phyloP scores from a whole-genome alignment of 2,329 filamentous ascomycete genomes.

The Exophiala mesophila region DNA sequence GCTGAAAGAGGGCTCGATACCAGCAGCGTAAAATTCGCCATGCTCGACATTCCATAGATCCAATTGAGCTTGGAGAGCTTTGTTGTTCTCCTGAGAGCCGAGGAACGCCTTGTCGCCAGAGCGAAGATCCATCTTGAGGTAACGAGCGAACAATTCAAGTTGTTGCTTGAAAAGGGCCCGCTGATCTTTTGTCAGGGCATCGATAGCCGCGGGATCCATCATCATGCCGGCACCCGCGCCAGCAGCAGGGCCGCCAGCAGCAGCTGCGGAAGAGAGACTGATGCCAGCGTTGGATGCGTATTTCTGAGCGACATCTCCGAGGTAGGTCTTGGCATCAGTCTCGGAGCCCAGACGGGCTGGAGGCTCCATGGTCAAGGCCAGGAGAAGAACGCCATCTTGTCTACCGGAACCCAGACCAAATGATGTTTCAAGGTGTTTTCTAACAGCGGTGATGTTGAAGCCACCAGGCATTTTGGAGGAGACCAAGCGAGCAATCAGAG shows the following conservation, averaged over 20 bases:
- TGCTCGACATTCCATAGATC: slow-evolving; percentile 95
- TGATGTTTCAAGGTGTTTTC: slow-evolving; percentile 90
- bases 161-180: slow-evolving; percentile 96
- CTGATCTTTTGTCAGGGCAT: slow-evolving; percentile 96
- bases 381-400: slow-evolving; percentile 82
- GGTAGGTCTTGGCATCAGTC: slow-evolving; percentile 82
- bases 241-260: slow-evolving; percentile 66
- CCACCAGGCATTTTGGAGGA: slow-evolving; percentile 99
- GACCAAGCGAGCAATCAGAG: slow-evolving; percentile 86
- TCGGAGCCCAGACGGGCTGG: slow-evolving; percentile 82
- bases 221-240: slow-evolving; percentile 78
- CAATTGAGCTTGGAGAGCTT: slow-evolving; percentile 83
- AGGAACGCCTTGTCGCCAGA: slow-evolving; percentile 94
- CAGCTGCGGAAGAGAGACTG: slow-evolving; percentile 67
- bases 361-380: slow-evolving; percentile 91
- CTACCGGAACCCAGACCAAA: slow-evolving; percentile 84
- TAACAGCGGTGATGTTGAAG: slow-evolving; percentile 94
- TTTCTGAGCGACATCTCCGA: slow-evolving; percentile 83
- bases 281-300: slow-evolving; percentile 82
- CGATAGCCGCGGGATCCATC: slow-evolving; percentile 97
- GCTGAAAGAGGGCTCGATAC: slow-evolving; percentile 92
- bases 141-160: slow-evolving; percentile 87
- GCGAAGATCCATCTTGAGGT: slow-evolving; percentile 93
- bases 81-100: slow-evolving; percentile 75
- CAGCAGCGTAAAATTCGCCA: slow-evolving; percentile 90